Percentiles rank a stretch among this genome's conserved stretches.
phyloP scores from a whole-genome alignment of 1,139 yeast genomes.

The Saccharomycopsis hybrid region DNA sequence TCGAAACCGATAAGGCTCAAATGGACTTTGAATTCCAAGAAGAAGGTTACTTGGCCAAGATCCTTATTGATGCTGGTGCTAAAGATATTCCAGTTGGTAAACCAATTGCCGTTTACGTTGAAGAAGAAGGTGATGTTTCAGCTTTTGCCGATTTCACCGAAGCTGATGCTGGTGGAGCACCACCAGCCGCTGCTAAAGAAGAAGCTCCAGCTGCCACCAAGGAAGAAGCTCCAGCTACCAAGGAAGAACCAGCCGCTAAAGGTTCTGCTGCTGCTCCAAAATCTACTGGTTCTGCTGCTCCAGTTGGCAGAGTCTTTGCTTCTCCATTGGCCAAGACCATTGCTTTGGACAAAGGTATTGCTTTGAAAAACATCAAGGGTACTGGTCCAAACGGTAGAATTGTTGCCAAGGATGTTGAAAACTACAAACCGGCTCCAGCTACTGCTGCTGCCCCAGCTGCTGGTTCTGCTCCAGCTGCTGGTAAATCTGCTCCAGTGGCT shows the following conservation, averaged over 20 bases:
- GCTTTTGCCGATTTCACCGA: constrained; percentile 86
- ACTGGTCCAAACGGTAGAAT: constrained; percentile 95
- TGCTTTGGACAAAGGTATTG: constrained; percentile 89
- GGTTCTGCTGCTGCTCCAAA: constrained; percentile 18
- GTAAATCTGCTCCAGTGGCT: constrained; percentile 39
- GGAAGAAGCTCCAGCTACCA: constrained; percentile 28
- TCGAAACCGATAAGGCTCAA: constrained; percentile 97
- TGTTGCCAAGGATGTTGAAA: constrained; percentile 83
- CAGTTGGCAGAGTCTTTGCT: constrained; percentile 69
- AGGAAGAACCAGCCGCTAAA: constrained; percentile 26
- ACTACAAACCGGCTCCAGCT: constrained; percentile 36
- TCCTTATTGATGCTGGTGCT: constrained; percentile 78
- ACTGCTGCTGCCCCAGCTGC: constrained; percentile 35
- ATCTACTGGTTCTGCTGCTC: constrained; percentile 23
- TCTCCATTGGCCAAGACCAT: constrained; percentile 92
- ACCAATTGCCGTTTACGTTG: constrained; percentile 96
- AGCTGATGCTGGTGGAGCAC: constrained; percentile 69
- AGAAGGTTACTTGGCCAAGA: constrained; percentile 92
- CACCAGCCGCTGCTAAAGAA: constrained; percentile 34
- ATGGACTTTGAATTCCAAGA: constrained; percentile 99
- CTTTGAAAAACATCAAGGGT: constrained; percentile 80
- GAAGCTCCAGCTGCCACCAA: constrained; percentile 28
- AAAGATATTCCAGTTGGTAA: constrained; percentile 88
- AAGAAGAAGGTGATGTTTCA: constrained; percentile 73
- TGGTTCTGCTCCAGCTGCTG: constrained; percentile 40